Base-by-base conservation (phyloP, 345 rosid genomes). In the Anastatica hierochuntica region DNA sequence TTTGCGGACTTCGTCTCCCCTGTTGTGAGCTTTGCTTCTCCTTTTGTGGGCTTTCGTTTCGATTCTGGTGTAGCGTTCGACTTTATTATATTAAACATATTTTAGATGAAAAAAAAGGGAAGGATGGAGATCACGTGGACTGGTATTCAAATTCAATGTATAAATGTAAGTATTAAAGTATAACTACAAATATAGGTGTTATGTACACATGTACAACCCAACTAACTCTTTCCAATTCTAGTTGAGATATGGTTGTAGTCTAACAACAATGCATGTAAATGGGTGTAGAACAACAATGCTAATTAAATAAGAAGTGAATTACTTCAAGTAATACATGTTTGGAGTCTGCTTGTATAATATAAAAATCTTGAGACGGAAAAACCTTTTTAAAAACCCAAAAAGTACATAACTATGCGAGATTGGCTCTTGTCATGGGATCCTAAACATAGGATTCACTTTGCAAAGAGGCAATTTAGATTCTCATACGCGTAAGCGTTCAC, bases 381-480 rank as follows among this genome's bases (percentile, higher is more conserved):
- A 15, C 2, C 30, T 14, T 14, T 38, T 56, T 31, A 29, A 29
- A 24, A 29, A 29, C 33, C 10, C 33, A 29, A 29, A 29, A 7
- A 29, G 33, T 29, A 29, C 33, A 6, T 29, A 29, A 29, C 2
- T 29, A 29, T 5, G 33, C 33, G 33, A 29, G 33, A 29, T 29
- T 29, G 8, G 33, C 33, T 29, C 8, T 29, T 29, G 33, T 29
- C 33, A 29, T 29, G 33, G 33, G 64, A 65, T 65, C 59, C 53
- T 57, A 57, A 65, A 65, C 59, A 65, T 65, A 57, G 64, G 70
- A 65, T 65, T 57, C 70, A 57, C 64, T 36, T 33, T 41, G 58
- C 23, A 42, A 40, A 49, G 41, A 17, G 53, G 58, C 47, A n/a
- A 12, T 14, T 44, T 35, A 19, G 41, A 31, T 19, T 43, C 24